Evolutionary conservation across 192 early-diverging fungal genomes (phyloP).

Genomic region (Coemansia sp.): DNA sequence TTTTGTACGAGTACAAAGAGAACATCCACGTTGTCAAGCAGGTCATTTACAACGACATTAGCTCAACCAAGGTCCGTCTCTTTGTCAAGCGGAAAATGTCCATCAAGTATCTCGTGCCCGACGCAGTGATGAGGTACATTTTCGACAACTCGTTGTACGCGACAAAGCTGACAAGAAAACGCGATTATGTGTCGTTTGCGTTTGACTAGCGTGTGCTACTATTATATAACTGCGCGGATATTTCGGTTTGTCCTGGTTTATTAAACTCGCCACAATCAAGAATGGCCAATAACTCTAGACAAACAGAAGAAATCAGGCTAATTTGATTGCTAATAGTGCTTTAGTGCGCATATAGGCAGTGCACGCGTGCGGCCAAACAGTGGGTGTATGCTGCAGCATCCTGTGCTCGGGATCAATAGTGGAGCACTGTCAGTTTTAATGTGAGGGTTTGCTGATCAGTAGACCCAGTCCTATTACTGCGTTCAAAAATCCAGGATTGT

Average conservation of each 20-base stretch:
- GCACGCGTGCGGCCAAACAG: background rate
- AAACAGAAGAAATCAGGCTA: background rate
- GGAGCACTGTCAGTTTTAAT: background rate
- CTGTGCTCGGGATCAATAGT: background rate
- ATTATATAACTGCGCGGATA: background rate
- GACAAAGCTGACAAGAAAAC: constrained; percentile 54
- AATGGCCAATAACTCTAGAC: background rate
- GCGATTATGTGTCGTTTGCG: constrained; percentile 54
- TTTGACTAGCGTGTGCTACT: constrained; percentile 35
- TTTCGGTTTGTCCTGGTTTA: background rate
- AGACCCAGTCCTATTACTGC: background rate
- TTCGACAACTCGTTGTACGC: constrained; percentile 73
- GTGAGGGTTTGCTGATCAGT: too few relatives aligned
- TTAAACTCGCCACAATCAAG: background rate
- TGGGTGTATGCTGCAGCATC: background rate
- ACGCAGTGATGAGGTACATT: constrained; percentile 91
- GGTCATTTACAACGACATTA: constrained; percentile 96
- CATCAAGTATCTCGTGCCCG: constrained; percentile 91
- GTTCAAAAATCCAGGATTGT: background rate
- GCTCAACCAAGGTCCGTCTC: constrained; percentile 92
- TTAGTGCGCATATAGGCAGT: background rate
- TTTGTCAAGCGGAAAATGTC: constrained; percentile 94
- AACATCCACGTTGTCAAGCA: constrained; percentile 95
- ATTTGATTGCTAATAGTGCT: background rate
- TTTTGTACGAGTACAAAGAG: constrained; percentile 82